A percentile compares a stretch with the other conserved stretches of the same genome.
Evolutionary conservation across 495 filamentous ascomycete species (phyloP).

Genomic region (Entonaema liquescens): DNA sequence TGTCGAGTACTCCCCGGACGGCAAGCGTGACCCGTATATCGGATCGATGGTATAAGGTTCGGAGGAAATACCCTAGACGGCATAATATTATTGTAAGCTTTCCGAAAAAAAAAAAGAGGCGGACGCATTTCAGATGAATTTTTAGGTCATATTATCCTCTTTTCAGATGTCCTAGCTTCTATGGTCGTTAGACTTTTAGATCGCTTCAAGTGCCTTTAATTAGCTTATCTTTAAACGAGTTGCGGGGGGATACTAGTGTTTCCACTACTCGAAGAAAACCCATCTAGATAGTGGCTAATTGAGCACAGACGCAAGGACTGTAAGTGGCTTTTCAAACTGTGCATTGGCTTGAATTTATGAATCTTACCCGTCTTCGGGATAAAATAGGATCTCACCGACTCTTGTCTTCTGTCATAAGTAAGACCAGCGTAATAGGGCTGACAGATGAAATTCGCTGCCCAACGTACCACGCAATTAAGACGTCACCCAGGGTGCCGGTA

Average conservation of each 20-base stretch:
- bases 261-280: not conserved
- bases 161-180: not conserved
- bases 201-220: not conserved
- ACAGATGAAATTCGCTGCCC: not conserved
- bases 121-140: constrained; percentile 4
- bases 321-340: not conserved
- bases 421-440: not conserved
- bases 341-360: not conserved
- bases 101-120: not conserved
- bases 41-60: not conserved
- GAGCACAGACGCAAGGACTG: not conserved
- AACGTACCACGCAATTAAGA: not conserved
- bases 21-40: not conserved
- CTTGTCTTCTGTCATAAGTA: not conserved
- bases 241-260: not conserved
- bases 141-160: not conserved
- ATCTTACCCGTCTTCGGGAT: not conserved
- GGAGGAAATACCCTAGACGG: not conserved
- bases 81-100: not conserved
- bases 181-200: constrained; percentile 5
- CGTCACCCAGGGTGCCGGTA: not conserved
- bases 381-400: not conserved
- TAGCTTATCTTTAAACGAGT: not conserved
- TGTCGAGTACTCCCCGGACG: constrained; percentile 39
- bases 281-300: not conserved